Conservation (phyloP, 1,284 basidiomycete species). For the Sanghuangporus sanghuang region DNA sequence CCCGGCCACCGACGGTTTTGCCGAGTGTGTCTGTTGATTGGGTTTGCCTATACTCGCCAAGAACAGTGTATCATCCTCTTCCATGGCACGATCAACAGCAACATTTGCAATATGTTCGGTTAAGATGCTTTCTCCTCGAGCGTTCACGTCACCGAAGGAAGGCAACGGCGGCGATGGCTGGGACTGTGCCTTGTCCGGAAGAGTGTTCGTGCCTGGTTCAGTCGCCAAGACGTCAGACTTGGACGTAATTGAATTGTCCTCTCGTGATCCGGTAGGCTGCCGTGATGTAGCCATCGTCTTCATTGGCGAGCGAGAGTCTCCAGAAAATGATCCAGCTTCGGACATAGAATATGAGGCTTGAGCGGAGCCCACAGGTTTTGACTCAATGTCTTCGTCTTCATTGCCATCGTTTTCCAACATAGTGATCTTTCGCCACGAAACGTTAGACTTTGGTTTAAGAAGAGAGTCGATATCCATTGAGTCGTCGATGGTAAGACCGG, state of each 20-base stretch:
- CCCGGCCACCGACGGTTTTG: not conserved
- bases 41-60: not conserved
- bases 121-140: not conserved
- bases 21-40: not conserved
- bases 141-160: conserved; percentile 7
- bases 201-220: not conserved
- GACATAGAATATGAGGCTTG: not conserved
- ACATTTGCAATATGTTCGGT: not conserved
- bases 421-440: conserved; percentile 1
- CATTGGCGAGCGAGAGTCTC: not conserved
- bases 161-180: not conserved
- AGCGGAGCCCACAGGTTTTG: not conserved
- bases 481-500: not conserved
- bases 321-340: not conserved
- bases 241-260: not conserved
- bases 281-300: not conserved
- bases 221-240: not conserved
- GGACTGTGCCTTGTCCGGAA: not conserved
- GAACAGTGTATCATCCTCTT: conserved; percentile 10
- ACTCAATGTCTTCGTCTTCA: not conserved
- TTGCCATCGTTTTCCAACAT: not conserved
- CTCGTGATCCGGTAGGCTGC: not conserved
- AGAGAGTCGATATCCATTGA: conserved; percentile 3
- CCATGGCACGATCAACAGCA: conserved; percentile 8
- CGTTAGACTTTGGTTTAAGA: not conserved